Conservation (phyloP, 2,329 filamentous ascomycete genomes). For the Verticillium tricorpus region DNA sequence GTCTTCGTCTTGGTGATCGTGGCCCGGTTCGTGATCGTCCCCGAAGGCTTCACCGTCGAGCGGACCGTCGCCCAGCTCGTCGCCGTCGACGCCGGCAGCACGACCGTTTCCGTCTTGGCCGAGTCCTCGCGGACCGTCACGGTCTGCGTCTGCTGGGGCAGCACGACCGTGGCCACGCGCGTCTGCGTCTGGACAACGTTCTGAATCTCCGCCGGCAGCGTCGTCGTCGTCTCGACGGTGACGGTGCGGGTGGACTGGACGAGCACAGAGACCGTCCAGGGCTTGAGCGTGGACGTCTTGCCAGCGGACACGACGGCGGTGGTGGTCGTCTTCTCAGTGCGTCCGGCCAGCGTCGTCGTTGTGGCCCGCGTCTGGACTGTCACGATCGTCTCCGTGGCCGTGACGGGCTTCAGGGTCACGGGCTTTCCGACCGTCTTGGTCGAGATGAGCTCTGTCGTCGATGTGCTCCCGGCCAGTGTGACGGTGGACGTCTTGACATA, state of each 20-base stretch:
- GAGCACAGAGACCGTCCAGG: constrained; percentile 5
- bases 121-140: constrained; percentile 5
- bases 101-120: constrained; percentile 11
- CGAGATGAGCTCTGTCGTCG: not conserved
- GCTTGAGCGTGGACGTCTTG: constrained; percentile 8
- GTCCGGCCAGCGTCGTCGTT: constrained; percentile 1
- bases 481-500: constrained; percentile 15
- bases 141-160: constrained; percentile 6
- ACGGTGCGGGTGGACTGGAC: constrained; percentile 11
- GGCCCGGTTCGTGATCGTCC: constrained; percentile 1
- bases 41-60: constrained; percentile 16
- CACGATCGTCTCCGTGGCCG: not conserved
- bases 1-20: constrained; percentile 11
- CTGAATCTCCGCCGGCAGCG: not conserved
- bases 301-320: constrained; percentile 2
- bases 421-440: constrained; percentile 5
- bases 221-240: constrained; percentile 1
- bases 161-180: constrained; percentile 8
- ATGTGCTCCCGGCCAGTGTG: constrained; percentile 3
- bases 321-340: not conserved
- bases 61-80: constrained; percentile 18
- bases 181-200: constrained; percentile 2
- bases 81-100: constrained; percentile 14
- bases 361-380: not conserved
- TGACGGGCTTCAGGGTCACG: constrained; percentile 4